These are phyloP conservation scores for Dictyophora rubrovolvata DNA, from an alignment of 768 basidiomycete species.

Conservation along the genomic window DNA sequence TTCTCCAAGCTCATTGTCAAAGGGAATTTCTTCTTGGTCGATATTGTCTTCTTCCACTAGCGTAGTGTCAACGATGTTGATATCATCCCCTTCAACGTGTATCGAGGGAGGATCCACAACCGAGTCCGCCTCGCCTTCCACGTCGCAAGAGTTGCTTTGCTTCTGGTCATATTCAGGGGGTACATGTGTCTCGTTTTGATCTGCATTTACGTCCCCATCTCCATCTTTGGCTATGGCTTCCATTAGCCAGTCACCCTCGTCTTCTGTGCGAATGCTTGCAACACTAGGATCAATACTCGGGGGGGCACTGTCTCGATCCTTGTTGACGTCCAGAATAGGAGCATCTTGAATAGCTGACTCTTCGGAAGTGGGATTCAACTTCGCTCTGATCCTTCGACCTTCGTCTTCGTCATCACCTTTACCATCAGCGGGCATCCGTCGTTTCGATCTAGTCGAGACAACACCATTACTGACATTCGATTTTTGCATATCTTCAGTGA, in stretches of 20 bases:
- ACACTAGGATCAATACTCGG: constrained; percentile 39
- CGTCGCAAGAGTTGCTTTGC: constrained; percentile 16
- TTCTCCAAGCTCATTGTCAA: not conserved
- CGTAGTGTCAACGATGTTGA: not conserved
- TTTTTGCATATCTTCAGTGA: constrained; percentile 69
- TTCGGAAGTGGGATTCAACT: constrained; percentile 24
- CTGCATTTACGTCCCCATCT: constrained; percentile 37
- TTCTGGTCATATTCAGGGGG: not conserved
- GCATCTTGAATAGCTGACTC: constrained; percentile 46
- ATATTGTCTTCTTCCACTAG: not conserved
- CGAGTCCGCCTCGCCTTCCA: constrained; percentile 10
- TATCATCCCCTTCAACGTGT: not conserved
- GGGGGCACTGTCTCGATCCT: constrained; percentile 50
- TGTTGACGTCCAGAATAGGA: constrained; percentile 24
- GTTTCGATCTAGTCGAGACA: constrained; percentile 61
- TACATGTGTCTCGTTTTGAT: constrained; percentile 36
- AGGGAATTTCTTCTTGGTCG: not conserved
- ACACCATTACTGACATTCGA: constrained; percentile 35
- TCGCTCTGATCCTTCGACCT: constrained; percentile 37
- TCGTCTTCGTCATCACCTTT: constrained; percentile 77
- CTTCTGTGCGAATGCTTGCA: constrained; percentile 26
- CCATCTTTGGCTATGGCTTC: constrained; percentile 73
- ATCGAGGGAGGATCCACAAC: not conserved
- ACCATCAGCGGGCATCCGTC: constrained; percentile 76
- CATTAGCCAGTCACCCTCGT: constrained; percentile 84